Evolutionary conservation across 495 filamentous ascomycete species (phyloP).

Genomic region (Acidomyces sp.): DNA sequence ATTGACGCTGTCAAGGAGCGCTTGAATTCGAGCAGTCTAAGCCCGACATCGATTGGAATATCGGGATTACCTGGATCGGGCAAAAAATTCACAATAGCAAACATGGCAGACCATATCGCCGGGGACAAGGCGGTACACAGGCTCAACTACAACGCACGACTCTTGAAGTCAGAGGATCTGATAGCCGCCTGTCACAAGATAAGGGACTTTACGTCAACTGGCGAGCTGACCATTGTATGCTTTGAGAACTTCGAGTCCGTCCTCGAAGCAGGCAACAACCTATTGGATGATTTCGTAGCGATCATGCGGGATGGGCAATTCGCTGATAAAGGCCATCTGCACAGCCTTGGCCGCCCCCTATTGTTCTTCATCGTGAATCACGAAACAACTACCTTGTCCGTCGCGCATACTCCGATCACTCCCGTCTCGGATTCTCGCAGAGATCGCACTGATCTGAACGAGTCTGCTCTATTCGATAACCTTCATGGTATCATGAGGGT

Average conservation of each 20-base stretch:
- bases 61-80: conserved; percentile 15
- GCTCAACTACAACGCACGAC: conserved; percentile 13
- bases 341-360: conserved; percentile 6
- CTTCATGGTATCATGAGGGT: conserved; percentile 12
- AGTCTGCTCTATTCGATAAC: conserved; percentile 9
- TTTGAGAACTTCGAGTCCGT: conserved; percentile 19
- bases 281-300: conserved; percentile 9
- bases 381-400: neutral
- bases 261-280: neutral
- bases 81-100: conserved; percentile 16
- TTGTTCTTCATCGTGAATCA: conserved; percentile 20
- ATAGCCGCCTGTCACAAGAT: conserved; percentile 13
- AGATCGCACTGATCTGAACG: neutral
- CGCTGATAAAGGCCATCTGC: conserved; percentile 13
- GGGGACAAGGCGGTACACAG: neutral
- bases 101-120: conserved; percentile 7
- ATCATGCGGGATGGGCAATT: conserved; percentile 18
- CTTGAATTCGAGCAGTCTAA: conserved; percentile 1
- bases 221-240: conserved; percentile 10
- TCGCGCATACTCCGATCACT: conserved; percentile 6
- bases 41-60: conserved; percentile 17
- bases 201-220: conserved; percentile 11
- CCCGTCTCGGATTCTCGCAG: conserved; percentile 2
- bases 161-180: conserved; percentile 6
- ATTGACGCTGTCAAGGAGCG: conserved; percentile 16